A percentile compares a stretch with the other conserved stretches of the same genome.
phyloP scores from a whole-genome alignment of 2,329 filamentous ascomycete genomes.

The Aureobasidium sp. region DNA sequence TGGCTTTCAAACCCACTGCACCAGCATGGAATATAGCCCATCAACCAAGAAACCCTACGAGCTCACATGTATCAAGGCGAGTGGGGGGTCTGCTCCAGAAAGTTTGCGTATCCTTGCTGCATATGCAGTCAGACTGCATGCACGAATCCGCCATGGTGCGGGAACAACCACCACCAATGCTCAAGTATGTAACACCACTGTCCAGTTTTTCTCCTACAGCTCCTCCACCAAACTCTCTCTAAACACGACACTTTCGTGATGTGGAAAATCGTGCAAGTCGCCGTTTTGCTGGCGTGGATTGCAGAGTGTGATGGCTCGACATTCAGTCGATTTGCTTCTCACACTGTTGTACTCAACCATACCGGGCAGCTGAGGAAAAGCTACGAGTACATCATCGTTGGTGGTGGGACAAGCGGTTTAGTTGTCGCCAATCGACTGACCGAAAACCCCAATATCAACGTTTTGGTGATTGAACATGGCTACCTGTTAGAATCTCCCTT shows the following conservation, averaged over 20 bases:
- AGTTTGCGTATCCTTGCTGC: background rate
- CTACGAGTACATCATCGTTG: slow-evolving; percentile 32
- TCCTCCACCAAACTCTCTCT: background rate
- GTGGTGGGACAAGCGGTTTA: slow-evolving; percentile 30
- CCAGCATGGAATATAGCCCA: too few species aligned
- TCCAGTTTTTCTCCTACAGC: too few species aligned
- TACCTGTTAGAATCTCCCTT: background rate
- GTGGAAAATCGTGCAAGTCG: background rate
- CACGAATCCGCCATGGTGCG: background rate
- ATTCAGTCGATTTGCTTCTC: background rate
- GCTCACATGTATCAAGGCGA: too few species aligned
- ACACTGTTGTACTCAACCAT: background rate
- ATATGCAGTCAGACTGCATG: background rate
- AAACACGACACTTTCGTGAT: background rate
- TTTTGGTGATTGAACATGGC: slow-evolving; percentile 14
- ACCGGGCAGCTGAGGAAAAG: slow-evolving; percentile 12
- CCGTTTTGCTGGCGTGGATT: background rate
- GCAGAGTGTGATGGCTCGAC: background rate
- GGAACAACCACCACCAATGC: background rate
- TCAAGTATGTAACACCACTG: background rate
- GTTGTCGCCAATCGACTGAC: slow-evolving; percentile 29
- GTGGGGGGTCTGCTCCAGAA: background rate
- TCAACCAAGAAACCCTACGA: too few species aligned
- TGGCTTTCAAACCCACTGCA: too few species aligned
- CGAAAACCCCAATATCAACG: slow-evolving; percentile 4